Evolutionary conservation across 768 basidiomycete genomes (phyloP).

Genomic region (Lactifluus volemus): DNA sequence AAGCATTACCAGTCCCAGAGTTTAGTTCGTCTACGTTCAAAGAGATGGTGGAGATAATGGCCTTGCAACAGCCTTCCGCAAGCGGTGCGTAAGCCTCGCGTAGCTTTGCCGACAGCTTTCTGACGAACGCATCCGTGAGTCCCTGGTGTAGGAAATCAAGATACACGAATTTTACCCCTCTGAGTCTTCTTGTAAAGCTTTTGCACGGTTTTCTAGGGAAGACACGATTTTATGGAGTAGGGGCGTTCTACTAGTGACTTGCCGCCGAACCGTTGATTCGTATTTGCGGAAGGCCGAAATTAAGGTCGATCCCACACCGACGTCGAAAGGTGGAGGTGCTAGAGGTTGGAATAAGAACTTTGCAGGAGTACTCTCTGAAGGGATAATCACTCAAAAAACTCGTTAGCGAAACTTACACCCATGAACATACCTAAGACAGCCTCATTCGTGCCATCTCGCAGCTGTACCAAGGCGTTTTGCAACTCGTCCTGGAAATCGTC

Average conservation of each 20-base stretch:
- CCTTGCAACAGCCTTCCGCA: constrained; percentile 7
- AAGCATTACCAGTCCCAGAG: constrained; percentile 2
- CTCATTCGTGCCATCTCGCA: constrained; percentile 24
- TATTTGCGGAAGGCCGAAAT: constrained; percentile 53
- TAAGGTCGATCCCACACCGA: constrained; percentile 28
- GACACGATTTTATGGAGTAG: constrained; percentile 49
- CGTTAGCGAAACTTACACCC: background rate
- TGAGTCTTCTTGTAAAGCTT: constrained; percentile 52
- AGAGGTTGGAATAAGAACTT: constrained; percentile 49
- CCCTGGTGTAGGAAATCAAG: background rate
- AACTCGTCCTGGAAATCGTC: constrained; percentile 40
- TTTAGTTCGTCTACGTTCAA: background rate
- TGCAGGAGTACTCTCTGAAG: constrained; percentile 42
- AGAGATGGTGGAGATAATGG: constrained; percentile 6
- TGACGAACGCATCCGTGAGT: constrained; percentile 42
- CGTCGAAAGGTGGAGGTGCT: constrained; percentile 37
- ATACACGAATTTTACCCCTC: background rate
- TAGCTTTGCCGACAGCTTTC: constrained; percentile 41
- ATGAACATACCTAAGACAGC: constrained; percentile 25
- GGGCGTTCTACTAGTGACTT: constrained; percentile 56
- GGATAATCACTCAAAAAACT: constrained; percentile 4
- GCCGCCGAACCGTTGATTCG: constrained; percentile 48
- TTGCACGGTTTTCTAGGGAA: constrained; percentile 51
- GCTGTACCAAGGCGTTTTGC: constrained; percentile 29
- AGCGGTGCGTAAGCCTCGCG: constrained; percentile 23